Evolutionary conservation across 2,329 filamentous ascomycete genomes (phyloP), one percentile per base, ranked within the genome.

Genomic region (Albifimbria verrucaria): DNA sequence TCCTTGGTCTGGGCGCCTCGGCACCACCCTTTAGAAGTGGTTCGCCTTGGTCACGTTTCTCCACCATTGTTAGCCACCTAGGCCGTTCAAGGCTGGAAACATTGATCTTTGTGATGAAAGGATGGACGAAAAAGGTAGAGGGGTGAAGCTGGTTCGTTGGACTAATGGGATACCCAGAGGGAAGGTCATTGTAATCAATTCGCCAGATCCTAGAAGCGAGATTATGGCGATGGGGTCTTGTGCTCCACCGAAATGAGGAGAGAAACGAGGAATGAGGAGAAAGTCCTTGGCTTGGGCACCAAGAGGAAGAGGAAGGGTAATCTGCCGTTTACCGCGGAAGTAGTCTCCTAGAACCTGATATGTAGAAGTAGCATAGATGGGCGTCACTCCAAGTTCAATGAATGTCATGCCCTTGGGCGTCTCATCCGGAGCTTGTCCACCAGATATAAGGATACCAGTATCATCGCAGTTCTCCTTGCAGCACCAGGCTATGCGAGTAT

Each of bases 401-500:
- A 97, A 93, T 1, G 89, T 96, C 56, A 99, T 71, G 5, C 90
- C 90, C 68, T 89, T 92, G 5, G 85, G 81, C 4, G 83, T 77
- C 39, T 85, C 80, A 18, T 87, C 86, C 1, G 82, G 80, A 2
- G 82, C 77, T 56, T 88, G 82, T 4, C 94, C 94, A 25, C 94
- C 94, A 2, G 92, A 89, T 52, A 99, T 81, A 39, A 99, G 73
- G 22, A 99, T 77, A 2, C 87, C 93, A 18, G 92, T 97, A 64
- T 99, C 93, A 63, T 99, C 94, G 0, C 92, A 88, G 64, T 97
- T 96, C 55, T 87, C 81, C 68, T 97, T 97, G 53, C 90, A 93
- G 72, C 94, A 99, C 94, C 94, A 99, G 1, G 86, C 82, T 52
- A 97, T 85, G 57, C 86, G 86, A 55, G 84, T 83, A 55, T 93